Evolutionary conservation across 169 alveolate species (phyloP), one percentile per base, ranked within the genome.

Genomic region (Babesia ovata): DNA sequence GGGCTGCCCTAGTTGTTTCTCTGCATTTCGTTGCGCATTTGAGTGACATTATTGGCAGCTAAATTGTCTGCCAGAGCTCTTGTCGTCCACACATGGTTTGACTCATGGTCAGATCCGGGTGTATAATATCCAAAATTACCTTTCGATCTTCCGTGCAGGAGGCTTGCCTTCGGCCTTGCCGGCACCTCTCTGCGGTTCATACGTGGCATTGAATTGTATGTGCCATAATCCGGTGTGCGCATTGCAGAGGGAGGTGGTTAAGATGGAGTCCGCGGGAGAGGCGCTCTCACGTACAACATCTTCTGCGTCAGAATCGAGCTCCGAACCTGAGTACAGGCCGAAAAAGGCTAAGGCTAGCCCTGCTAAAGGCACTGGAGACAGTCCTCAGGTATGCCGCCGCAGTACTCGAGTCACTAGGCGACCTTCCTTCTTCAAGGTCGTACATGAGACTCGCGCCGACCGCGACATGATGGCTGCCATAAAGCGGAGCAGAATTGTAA

Each of bases 391-490:
- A 6, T 52, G 59, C 33, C 73, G 73, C 4, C 46, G 86, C 3
- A 83, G 90, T 52, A 22, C 75, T 6, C 28, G 90, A 9, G 29
- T 44, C 4, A 63, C 26, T 16, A 63, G 61, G 60, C 71, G 52
- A 14, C 85, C 90, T 26, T 22, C 28, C 19, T 57, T 74, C 24
- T 83, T 74, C 67, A 74, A 63, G 10, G 73, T 75, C 8, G 67
- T 78, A n/a, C 90, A 83, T 24, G 86, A 83, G 52, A 14, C 45
- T 24, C 79, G 86, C 36, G 67, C 57, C 12, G 90, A 83, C 67
- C 79, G 72, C 17, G 91, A 76, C 28, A 56, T 69, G 9, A 78
- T 39, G 60, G 92, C 91, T n/a, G 94, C 94, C 17, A 70, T 90
- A 24, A 87, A 88, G 63, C 75, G 91, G 21, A 87, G 93, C 29